Conservation (phyloP, 331 rosid species). For the Telfairia occidentalis region DNA sequence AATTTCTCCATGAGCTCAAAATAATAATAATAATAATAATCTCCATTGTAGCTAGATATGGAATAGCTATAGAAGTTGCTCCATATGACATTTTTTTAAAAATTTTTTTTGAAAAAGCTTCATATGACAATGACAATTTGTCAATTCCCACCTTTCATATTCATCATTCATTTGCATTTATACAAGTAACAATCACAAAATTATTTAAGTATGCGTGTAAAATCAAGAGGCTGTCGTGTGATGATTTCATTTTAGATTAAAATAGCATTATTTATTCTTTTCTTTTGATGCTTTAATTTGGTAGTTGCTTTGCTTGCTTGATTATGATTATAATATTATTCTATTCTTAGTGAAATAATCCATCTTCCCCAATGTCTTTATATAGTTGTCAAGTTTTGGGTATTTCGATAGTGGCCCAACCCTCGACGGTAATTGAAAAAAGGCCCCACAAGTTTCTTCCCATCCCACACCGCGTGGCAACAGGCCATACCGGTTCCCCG, state of each 20-base stretch:
- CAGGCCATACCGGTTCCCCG: conserved; percentile 33
- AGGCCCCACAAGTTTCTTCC: background rate
- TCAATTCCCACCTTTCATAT: background rate
- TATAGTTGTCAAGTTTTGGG: background rate
- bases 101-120: too few relatives aligned
- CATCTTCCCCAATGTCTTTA: background rate
- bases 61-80: background rate
- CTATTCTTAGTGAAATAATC: background rate
- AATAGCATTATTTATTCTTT: background rate
- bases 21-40: too few relatives aligned
- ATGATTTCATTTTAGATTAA: background rate
- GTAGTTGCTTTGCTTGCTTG: background rate
- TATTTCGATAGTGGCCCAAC: background rate
- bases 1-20: too few relatives aligned
- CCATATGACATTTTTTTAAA: too few relatives aligned
- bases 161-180: background rate
- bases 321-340: background rate
- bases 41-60: background rate
- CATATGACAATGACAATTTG: background rate
- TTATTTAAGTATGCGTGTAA: background rate
- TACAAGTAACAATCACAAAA: background rate
- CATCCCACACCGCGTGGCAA: conserved; percentile 10
- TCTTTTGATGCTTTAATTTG: background rate
- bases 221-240: background rate
- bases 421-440: background rate